Conservation (phyloP, 2,329 filamentous ascomycete species). For the Talaromyces sp. region DNA sequence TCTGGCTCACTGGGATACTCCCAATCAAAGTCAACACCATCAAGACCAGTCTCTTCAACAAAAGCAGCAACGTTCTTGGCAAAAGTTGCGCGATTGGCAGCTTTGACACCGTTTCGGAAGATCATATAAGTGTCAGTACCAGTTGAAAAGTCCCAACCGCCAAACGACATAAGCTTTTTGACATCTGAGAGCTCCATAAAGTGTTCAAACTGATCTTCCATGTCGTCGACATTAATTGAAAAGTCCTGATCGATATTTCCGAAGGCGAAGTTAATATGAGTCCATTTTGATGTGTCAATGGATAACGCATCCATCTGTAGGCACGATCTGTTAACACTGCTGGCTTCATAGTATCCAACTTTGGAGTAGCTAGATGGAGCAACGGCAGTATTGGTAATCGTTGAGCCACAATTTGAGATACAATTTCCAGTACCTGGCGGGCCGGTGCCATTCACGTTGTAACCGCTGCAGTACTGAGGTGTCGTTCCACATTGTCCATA, state of each 20-base stretch:
- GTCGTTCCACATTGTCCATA: constrained; percentile 51
- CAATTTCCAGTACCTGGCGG: constrained; percentile 45
- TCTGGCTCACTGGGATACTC: not conserved
- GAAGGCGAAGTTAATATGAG: constrained; percentile 44
- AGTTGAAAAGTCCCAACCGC: constrained; percentile 51
- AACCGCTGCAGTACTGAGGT: constrained; percentile 43
- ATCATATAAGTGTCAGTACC: constrained; percentile 40
- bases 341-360: constrained; percentile 21
- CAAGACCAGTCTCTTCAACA: constrained; percentile 41
- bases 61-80: constrained; percentile 44
- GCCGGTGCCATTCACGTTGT: constrained; percentile 27
- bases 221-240: constrained; percentile 28
- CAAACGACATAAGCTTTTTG: constrained; percentile 49
- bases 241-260: constrained; percentile 36
- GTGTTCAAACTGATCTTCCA: constrained; percentile 33
- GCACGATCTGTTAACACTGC: constrained; percentile 34
- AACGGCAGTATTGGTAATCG: constrained; percentile 31
- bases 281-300: constrained; percentile 9
- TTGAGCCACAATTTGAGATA: constrained; percentile 47
- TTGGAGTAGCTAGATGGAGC: constrained; percentile 3
- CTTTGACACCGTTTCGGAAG: constrained; percentile 39
- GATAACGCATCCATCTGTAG: constrained; percentile 28
- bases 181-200: constrained; percentile 34
- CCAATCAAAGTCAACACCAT: not conserved
- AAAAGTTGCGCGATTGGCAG: constrained; percentile 44